Base-by-base conservation (phyloP, 805 yeast species). In the Candida xiaguanensis region DNA sequence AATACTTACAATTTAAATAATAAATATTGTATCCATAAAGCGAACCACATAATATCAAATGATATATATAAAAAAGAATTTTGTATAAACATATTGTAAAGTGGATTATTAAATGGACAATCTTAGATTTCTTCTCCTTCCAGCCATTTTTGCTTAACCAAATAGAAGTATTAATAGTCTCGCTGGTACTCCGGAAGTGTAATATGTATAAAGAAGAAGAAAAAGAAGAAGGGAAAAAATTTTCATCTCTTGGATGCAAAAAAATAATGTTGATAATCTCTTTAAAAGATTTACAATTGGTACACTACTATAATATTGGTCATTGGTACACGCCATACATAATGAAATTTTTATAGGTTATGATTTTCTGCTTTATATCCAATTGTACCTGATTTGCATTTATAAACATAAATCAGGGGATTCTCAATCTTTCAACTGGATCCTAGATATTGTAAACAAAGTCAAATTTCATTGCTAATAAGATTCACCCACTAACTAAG, bases 121-220 rank as follows among this genome's bases (percentile, higher is more conserved):
- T 34, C 18, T 39, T 29, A 43, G 24, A 11, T 8, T 51, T 51
- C 40, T 41, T 68, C 72, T 68, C 60, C 73, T 61, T 68, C 68
- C 64, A 63, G 74, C 74, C 74, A 68, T 68, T 68, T 67, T 38
- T 68, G 74, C 74, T 65, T 49, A 51, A 61, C 70, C 62, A 62
- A 66, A 68, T 49, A 49, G 68, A 50, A 50, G 56, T 44, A 52
- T 34, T 13, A 38, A 64, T 55, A 65, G 71, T 59, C 46, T 65
- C 47, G 74, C 74, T 68, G 74, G 74, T 68, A 67, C 42, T 67
- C 73, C 71, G 53, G 65, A 67, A 60, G 69, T 59, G 42, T 17
- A 48, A 55, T 59, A 59, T 58, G 61, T 58, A 46, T 44, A 46
- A 49, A 48, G 49, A 41, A 41, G 36, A 34, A 42, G 49, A 49